These are phyloP conservation scores for Heterobasidion occidentale DNA, from an alignment of 1,284 basidiomycete species.

Conservation along the genomic window DNA sequence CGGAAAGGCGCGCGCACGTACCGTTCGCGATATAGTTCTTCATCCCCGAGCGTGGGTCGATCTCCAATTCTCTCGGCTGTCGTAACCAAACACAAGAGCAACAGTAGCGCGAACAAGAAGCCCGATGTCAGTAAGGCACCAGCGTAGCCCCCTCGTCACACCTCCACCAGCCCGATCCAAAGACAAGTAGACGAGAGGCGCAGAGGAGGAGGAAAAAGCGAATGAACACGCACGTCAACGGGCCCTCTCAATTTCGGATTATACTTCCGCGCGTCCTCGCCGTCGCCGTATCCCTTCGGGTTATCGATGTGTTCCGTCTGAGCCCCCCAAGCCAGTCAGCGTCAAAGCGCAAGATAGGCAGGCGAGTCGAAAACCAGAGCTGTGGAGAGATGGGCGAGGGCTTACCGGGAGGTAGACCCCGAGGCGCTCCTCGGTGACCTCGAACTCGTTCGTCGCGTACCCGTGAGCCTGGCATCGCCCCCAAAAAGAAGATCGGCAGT, in stretches of 20 bases:
- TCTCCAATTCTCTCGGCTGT: conserved; percentile 75
- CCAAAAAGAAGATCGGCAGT: neutral
- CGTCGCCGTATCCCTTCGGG: conserved; percentile 79
- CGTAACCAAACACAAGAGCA: conserved; percentile 10
- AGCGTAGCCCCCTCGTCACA: neutral
- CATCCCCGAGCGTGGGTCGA: conserved; percentile 87
- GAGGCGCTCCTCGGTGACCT: conserved; percentile 83
- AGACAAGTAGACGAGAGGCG: neutral
- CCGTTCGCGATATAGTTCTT: conserved; percentile 95
- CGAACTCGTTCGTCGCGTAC: conserved; percentile 81
- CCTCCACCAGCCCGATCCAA: neutral
- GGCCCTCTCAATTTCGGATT: conserved; percentile 64
- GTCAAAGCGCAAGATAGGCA: neutral
- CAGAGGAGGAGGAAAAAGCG: neutral
- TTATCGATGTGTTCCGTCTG: conserved; percentile 89
- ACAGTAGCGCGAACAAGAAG: neutral
- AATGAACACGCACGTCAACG: conserved; percentile 9
- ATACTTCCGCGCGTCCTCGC: conserved; percentile 76
- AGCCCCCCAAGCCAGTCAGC: conserved; percentile 1
- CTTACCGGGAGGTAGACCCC: conserved; percentile 79
- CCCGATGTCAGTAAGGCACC: neutral
- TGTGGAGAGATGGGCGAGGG: neutral
- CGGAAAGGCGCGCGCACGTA: conserved; percentile 11
- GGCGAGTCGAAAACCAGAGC: neutral
- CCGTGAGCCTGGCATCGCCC: conserved; percentile 58